These are phyloP conservation scores for Globisporangium paroecandrum DNA, from an alignment of 352 stramenopile genomes.

Conservation along the genomic window DNA sequence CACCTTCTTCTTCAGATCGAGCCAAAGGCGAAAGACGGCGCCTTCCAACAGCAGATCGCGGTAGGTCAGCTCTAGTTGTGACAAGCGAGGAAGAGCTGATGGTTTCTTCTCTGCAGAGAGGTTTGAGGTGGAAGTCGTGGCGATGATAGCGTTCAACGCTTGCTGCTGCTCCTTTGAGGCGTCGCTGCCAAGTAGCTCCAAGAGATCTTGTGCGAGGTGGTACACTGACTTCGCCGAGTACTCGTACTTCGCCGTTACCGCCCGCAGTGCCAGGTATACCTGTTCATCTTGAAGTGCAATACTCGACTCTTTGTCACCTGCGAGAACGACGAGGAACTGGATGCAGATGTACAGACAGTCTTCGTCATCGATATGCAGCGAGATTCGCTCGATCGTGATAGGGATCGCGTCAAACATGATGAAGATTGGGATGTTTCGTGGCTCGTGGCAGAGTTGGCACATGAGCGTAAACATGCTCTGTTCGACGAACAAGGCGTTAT, in stretches of 20 bases:
- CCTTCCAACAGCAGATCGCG: conserved; percentile 24
- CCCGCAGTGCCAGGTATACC: conserved; percentile 22
- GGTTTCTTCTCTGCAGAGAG: neutral
- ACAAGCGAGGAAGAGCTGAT: neutral
- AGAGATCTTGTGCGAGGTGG: conserved; percentile 20
- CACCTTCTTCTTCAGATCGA: conserved; percentile 18
- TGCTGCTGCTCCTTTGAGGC: conserved; percentile 1
- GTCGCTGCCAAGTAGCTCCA: conserved; percentile 13
- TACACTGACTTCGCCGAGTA: conserved; percentile 17
- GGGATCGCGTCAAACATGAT: conserved; percentile 38
- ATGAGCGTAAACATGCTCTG: conserved; percentile 28
- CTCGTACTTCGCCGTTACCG: conserved; percentile 24
- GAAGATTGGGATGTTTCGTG: conserved; percentile 25
- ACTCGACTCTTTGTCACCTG: conserved; percentile 20
- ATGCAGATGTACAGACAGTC: conserved; percentile 28
- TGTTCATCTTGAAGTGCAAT: conserved; percentile 22
- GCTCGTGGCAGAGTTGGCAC: conserved; percentile 32
- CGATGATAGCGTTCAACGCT: neutral
- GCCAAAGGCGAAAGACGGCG: conserved; percentile 18
- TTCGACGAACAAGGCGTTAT: conserved; percentile 26
- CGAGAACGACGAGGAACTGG: conserved; percentile 28
- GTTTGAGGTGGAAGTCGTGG: neutral
- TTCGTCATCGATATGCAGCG: conserved; percentile 26
- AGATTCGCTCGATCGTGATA: conserved; percentile 30
- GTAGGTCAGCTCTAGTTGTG: conserved; percentile 20